Conservation (phyloP, 257 asterid genomes). For the Solanum virginianum region DNA sequence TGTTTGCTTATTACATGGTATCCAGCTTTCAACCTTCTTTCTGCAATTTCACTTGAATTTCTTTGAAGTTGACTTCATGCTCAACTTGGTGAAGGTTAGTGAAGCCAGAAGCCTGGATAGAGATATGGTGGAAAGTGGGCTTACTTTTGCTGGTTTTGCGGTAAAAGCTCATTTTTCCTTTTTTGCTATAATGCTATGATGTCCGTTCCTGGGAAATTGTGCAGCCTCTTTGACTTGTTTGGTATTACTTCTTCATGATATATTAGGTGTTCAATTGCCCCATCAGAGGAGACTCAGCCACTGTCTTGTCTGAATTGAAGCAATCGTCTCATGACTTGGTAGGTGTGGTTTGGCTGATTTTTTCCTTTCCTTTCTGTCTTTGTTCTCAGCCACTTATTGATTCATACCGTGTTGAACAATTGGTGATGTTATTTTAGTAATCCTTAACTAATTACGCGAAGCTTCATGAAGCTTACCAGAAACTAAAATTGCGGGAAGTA, state of each 20-base stretch:
- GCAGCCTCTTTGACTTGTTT: not conserved
- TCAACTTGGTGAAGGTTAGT: constrained; percentile 57
- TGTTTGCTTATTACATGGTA: not conserved
- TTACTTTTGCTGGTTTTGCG: constrained; percentile 95
- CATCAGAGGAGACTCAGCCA: constrained; percentile 84
- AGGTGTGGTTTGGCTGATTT: constrained; percentile 14
- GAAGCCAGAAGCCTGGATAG: constrained; percentile 94
- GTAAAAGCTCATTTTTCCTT: constrained; percentile 28
- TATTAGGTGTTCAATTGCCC: constrained; percentile 94
- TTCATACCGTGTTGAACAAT: not conserved
- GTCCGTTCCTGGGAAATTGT: not conserved
- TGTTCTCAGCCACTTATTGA: not conserved
- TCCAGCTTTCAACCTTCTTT: not conserved
- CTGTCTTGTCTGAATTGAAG: constrained; percentile 69
- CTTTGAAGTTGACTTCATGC: constrained; percentile 7
- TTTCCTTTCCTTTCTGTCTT: not conserved
- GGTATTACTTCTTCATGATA: constrained; percentile 5
- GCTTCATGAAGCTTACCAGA: not conserved
- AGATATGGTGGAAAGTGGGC: constrained; percentile 67
- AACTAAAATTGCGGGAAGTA: not conserved
- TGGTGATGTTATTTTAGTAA: not conserved
- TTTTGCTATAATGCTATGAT: not conserved
- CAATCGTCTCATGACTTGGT: constrained; percentile 94
- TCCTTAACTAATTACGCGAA: not conserved
- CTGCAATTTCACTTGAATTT: not conserved